A percentile compares a stretch with the other conserved stretches of the same genome.
Evolutionary conservation across 1,284 basidiomycete species (phyloP).

Genomic region (Ustilago tritici): DNA sequence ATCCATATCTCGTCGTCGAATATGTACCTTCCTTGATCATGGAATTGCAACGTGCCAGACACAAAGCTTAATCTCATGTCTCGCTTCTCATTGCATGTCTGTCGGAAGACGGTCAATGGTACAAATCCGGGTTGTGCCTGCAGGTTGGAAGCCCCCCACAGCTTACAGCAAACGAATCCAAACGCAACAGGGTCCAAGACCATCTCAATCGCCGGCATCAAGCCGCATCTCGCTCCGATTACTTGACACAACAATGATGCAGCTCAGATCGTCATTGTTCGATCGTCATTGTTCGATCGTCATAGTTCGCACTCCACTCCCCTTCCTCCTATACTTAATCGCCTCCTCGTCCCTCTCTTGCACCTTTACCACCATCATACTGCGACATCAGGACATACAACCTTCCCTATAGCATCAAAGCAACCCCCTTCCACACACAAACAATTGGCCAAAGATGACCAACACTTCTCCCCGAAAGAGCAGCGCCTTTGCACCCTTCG

Average conservation of each 20-base stretch:
- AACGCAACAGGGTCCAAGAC: not conserved
- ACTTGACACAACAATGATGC: not conserved
- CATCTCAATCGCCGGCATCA: not conserved
- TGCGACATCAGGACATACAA: not conserved
- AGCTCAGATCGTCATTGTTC: not conserved
- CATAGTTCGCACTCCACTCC: not conserved
- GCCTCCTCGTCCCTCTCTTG: not conserved
- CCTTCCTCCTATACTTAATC: not conserved
- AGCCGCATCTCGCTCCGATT: constrained; percentile 1
- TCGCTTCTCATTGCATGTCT: no score
- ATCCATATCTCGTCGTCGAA: no score
- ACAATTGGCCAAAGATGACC: not conserved
- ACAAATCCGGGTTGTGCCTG: not conserved
- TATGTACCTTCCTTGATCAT: no score
- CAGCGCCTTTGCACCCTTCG: constrained; percentile 19
- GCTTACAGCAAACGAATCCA: not conserved
- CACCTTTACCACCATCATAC: not conserved
- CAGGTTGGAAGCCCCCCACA: not conserved
- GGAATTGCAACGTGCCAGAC: no score
- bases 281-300: not conserved
- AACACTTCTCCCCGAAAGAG: not conserved
- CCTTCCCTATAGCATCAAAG: not conserved
- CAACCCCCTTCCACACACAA: not conserved
- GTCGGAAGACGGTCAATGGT: no score
- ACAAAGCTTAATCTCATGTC: no score